These are phyloP conservation scores for Annulohypoxylon nitens DNA, from an alignment of 495 filamentous ascomycete species.

Conservation along the genomic window DNA sequence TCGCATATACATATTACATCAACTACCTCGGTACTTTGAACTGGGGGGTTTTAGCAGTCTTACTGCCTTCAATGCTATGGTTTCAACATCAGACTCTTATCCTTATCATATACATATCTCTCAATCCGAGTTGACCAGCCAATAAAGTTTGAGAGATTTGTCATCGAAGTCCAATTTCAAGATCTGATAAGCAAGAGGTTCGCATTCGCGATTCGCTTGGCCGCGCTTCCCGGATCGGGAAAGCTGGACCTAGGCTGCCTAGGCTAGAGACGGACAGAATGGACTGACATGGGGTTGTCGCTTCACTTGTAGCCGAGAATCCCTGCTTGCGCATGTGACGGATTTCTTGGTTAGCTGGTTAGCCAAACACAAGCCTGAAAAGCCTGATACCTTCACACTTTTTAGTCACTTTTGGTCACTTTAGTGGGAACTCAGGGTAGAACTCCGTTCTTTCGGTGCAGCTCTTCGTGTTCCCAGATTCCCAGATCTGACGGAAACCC, in stretches of 20 bases:
- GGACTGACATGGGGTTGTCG: constrained; percentile 12
- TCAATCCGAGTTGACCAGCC: constrained; percentile 20
- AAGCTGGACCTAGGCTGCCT: constrained; percentile 38
- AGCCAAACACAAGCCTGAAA: not conserved
- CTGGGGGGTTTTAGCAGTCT: not conserved
- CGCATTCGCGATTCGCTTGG: constrained; percentile 44
- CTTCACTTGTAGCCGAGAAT: constrained; percentile 41
- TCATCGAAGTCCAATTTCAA: constrained; percentile 32
- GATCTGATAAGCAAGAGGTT: constrained; percentile 45
- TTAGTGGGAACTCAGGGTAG: constrained; percentile 22
- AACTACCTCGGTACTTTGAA: not conserved
- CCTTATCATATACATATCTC: not conserved
- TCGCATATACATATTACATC: constrained; percentile 6
- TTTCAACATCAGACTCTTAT: not conserved
- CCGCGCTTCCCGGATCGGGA: constrained; percentile 36
- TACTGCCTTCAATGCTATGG: not conserved
- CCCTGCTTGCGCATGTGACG: constrained; percentile 44
- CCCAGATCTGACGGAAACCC: constrained; percentile 20
- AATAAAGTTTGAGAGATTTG: constrained; percentile 37
- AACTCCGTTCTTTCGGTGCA: constrained; percentile 14
- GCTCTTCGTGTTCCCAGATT: constrained; percentile 23
- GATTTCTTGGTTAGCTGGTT: constrained; percentile 1
- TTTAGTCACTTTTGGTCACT: not conserved
- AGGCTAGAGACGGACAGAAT: constrained; percentile 29
- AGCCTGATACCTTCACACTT: not conserved